A percentile compares a stretch with the other conserved stretches of the same genome.
These are phyloP conservation scores for Fusarium sp. DNA, from an alignment of 2,329 filamentous ascomycete genomes.

Conservation along the genomic window DNA sequence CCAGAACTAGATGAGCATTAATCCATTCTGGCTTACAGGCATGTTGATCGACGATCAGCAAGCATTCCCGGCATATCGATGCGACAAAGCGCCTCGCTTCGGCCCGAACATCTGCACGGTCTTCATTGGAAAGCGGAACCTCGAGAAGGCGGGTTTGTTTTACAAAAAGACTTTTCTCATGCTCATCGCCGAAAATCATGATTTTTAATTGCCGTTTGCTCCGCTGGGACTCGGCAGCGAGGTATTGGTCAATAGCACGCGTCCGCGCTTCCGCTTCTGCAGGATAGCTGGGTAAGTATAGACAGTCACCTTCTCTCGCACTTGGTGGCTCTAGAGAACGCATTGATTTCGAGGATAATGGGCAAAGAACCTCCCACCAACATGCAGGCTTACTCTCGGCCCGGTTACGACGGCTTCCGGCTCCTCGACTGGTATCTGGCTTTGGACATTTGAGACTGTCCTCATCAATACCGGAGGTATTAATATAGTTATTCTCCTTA, in stretches of 20 bases:
- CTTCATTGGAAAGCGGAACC: accelerated
- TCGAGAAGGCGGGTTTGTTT: not conserved
- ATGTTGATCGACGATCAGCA: not conserved
- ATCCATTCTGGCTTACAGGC: not conserved
- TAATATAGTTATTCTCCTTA: accelerated
- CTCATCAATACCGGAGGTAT: accelerated
- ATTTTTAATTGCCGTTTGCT: not conserved
- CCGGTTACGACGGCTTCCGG: not conserved
- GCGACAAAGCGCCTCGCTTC: not conserved
- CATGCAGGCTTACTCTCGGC: not conserved
- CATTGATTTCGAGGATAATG: not conserved
- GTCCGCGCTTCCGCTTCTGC: not conserved
- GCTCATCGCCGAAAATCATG: not conserved
- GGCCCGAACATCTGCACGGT: accelerated
- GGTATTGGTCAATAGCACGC: not conserved
- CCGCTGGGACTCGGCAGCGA: not conserved
- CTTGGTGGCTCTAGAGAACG: not conserved
- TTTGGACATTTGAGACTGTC: not conserved
- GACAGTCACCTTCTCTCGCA: accelerated
- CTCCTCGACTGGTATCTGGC: not conserved
- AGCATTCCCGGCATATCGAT: not conserved
- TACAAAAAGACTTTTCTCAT: not conserved
- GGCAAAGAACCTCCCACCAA: not conserved
- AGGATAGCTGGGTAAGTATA: not conserved
- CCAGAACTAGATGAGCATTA: not conserved